Base-by-base conservation (phyloP, 1,139 yeast species). In the Kodamaea sp. region DNA sequence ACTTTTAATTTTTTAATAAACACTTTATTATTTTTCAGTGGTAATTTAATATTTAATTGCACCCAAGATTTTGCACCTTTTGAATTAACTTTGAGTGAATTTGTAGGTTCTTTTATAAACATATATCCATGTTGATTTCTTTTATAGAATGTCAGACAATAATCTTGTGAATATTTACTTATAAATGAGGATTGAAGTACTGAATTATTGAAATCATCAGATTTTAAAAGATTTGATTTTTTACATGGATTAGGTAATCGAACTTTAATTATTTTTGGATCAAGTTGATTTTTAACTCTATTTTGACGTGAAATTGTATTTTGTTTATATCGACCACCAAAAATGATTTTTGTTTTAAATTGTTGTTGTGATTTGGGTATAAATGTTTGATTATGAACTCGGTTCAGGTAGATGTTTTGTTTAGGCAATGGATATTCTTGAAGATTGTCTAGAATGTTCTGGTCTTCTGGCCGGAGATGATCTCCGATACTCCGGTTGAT, bases 111-210 rank as follows among this genome's bases (percentile, higher is more conserved):
- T 32, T 59, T 53, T 10, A 61, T 62, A 44, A 65, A 66, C 72
- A 66, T 66, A 44, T 65, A 66, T 9, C 70, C 69, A 36, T 62
- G 62, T 9, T 49, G 41, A 34, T 65, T 65, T 29, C 72, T 46
- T 41, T 62, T 63, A 46, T 65, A 66, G 41, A 65, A 66, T 2
- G 70, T 65, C 7, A 67, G 61, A 42, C 62, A 56, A 43, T 54
- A 56, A 34, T 57, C 58, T 36, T 59, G 62, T 8, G 52, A 49
- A 41, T 56, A 55, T 23, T 52, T 47, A 36, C 42, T 38, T 23
- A 39, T 37, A 28, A 36, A 35, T 5, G 31, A 15, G 4, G 20
- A 15, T 15, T 15, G 3, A 15, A 15, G 20, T 15, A 15, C 20
- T 15, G 20, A 15, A 15, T 15, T 15, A 15, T 15, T 15, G 20